These are phyloP conservation scores for Saccharomycopsis olivae DNA, from an alignment of 805 yeast genomes.

Conservation along the genomic window DNA sequence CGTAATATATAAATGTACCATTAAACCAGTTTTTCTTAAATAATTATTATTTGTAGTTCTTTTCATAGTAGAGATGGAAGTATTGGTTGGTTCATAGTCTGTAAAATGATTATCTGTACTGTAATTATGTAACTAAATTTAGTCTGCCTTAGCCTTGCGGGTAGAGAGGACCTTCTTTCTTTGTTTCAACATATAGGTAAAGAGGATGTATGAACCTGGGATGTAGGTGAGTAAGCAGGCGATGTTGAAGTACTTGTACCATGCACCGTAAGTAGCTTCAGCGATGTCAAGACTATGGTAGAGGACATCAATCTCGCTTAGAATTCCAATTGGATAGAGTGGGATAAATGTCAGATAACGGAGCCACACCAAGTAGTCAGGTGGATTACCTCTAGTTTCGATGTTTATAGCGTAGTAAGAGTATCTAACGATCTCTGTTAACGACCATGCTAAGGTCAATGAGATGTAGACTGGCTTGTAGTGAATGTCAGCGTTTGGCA, in stretches of 20 bases:
- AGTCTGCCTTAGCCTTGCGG: too few relatives aligned
- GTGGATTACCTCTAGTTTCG: conserved; percentile 39
- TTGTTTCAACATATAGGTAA: conserved; percentile 81
- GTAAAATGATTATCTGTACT: too few relatives aligned
- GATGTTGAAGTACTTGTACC: conserved; percentile 47
- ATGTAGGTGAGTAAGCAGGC: conserved; percentile 54
- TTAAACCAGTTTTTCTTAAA: neutral
- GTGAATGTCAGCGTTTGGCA: conserved; percentile 65
- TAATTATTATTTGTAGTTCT: neutral
- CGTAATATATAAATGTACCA: conserved; percentile 21
- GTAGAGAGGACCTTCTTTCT: conserved; percentile 69
- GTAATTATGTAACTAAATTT: too few relatives aligned
- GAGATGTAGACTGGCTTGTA: conserved; percentile 50
- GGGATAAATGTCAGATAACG: conserved; percentile 78
- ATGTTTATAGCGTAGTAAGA: conserved; percentile 72
- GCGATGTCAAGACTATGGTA: conserved; percentile 67
- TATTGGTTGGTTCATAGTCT: too few relatives aligned
- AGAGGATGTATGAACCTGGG: conserved; percentile 82
- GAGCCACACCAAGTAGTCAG: conserved; percentile 50
- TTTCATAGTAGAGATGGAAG: too few relatives aligned
- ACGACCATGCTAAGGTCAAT: conserved; percentile 77
- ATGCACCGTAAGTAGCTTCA: conserved; percentile 34
- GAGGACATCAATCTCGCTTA: conserved; percentile 65
- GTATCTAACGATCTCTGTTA: conserved; percentile 88
- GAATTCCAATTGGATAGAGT: conserved; percentile 88